Percentiles rank a stretch among this genome's conserved stretches.
These are phyloP conservation scores for Calonectria hongkongensis DNA, from an alignment of 2,329 filamentous ascomycete genomes.

Conservation along the genomic window DNA sequence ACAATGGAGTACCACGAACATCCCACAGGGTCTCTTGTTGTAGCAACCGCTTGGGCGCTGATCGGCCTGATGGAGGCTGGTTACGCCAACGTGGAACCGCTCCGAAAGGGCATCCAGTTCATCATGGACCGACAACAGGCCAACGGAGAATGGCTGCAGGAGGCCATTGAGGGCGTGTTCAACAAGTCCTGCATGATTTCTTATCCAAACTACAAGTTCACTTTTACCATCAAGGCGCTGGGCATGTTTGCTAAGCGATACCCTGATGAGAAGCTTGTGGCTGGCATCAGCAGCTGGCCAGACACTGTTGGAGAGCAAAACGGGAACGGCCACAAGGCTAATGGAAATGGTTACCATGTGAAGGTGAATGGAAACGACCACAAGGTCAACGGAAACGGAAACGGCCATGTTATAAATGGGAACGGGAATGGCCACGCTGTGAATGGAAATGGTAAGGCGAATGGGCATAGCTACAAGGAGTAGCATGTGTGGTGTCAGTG, in stretches of 20 bases:
- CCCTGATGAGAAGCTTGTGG: constrained; percentile 75
- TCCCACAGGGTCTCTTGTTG: constrained; percentile 85
- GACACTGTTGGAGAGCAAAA: constrained; percentile 30
- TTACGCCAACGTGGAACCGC: constrained; percentile 83
- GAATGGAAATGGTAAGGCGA: neutral
- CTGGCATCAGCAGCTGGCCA: constrained; percentile 40
- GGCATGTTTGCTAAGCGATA: constrained; percentile 89
- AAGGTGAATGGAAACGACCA: neutral
- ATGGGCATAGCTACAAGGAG: neutral
- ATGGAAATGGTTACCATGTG: constrained; percentile 13
- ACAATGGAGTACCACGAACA: constrained; percentile 85
- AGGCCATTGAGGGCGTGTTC: constrained; percentile 97
- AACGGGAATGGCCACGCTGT: neutral
- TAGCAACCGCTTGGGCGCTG: constrained; percentile 94
- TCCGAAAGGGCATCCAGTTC: constrained; percentile 84
- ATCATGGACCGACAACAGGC: constrained; percentile 89
- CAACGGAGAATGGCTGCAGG: constrained; percentile 96
- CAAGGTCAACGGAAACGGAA: neutral
- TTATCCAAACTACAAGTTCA: constrained; percentile 99
- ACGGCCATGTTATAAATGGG: neutral
- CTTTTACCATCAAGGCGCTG: constrained; percentile 93
- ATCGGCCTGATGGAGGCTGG: constrained; percentile 88
- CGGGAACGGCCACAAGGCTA: constrained; percentile 16
- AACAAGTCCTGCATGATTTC: constrained; percentile 99
- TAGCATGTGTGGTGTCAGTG: neutral